Evolutionary conservation across 1,284 basidiomycete species (phyloP), one percentile per base, ranked within the genome.

Genomic region (Microbotryum violaceum): DNA sequence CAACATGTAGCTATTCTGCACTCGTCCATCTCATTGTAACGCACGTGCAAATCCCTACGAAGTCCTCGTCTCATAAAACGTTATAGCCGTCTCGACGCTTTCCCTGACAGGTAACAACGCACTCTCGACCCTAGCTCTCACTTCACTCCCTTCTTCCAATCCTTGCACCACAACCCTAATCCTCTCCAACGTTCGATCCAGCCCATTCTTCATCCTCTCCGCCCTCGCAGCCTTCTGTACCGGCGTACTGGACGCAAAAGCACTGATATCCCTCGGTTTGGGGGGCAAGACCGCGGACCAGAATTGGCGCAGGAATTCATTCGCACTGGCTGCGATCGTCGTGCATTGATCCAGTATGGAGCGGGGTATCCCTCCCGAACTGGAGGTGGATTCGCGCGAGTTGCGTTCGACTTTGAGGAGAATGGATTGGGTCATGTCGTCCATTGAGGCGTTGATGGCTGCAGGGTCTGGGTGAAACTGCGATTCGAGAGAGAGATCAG

Each of bases 281-380:
- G 87, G 82, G 1, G 93, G 93, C 60, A 93, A 87, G 55, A 90
- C 82, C 1, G 91, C 83, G 12, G 86, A 82, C 92, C 93, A 98
- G 73, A 92, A 97, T 73, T 97, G 94, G 12, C 94, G 84, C 12
- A 99, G 79, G 74, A 97, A 97, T 75, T 99, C 94, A 69, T 90
- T 92, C 3, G 92, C 87, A 1, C 92, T 87, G 0, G 90, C 91
- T 72, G 97, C 91, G 70, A 89, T 88, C 0, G 88, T 88, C 10
- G 84, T 83, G 81, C 97, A 87, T 73, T 89, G 85, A 56, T 84
- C 80, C 67, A 89, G 84, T 25, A 97, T 77, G 2, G 78, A 78
- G 33, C 88, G 84, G 0, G 93, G 91, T 27, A 97, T 83, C 33
- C 88, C 85, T 61, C 83, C 89, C 91, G 66, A 21, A 53, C 29